These are phyloP conservation scores for Forsythia suspensa DNA, from an alignment of 257 asterid genomes.

Conservation along the genomic window DNA sequence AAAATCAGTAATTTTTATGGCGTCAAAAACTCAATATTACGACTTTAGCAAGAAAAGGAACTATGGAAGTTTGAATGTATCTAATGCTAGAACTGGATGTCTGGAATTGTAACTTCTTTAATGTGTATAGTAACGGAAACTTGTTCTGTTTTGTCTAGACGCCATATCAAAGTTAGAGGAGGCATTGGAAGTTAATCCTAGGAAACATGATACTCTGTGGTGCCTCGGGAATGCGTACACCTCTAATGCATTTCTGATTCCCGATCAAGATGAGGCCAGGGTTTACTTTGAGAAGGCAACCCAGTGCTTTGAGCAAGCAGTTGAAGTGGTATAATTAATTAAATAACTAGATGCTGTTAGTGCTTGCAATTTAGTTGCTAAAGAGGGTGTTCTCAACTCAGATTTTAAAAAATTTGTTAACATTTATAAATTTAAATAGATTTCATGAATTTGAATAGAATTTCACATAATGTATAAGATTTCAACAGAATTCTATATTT, in stretches of 20 bases:
- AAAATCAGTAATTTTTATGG: background rate
- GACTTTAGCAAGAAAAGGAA: background rate
- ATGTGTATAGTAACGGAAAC: background rate
- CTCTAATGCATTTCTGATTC: conserved; percentile 66
- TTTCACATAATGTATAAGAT: no score
- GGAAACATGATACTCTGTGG: conserved; percentile 80
- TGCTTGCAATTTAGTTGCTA: background rate
- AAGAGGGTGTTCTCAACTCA: no score
- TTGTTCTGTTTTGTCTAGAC: conserved; percentile 41
- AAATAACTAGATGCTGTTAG: background rate
- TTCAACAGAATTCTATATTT: no score
- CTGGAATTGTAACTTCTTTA: background rate
- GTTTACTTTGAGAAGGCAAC: conserved; percentile 60
- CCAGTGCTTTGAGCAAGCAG: conserved; percentile 64
- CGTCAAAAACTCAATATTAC: background rate
- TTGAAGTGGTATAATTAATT: conserved; percentile 48
- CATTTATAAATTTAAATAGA: no score
- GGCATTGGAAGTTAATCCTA: conserved; percentile 69
- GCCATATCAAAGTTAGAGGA: conserved; percentile 83
- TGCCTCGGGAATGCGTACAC: conserved; percentile 90
- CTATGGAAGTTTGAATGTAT: background rate
- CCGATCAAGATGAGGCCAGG: conserved; percentile 70
- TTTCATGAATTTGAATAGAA: no score
- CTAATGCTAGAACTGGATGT: background rate
- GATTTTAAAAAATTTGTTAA: no score